Evolutionary conservation across 1,284 basidiomycete genomes (phyloP), one percentile per base, ranked within the genome.

Genomic region (Xerocomus amazonicus): DNA sequence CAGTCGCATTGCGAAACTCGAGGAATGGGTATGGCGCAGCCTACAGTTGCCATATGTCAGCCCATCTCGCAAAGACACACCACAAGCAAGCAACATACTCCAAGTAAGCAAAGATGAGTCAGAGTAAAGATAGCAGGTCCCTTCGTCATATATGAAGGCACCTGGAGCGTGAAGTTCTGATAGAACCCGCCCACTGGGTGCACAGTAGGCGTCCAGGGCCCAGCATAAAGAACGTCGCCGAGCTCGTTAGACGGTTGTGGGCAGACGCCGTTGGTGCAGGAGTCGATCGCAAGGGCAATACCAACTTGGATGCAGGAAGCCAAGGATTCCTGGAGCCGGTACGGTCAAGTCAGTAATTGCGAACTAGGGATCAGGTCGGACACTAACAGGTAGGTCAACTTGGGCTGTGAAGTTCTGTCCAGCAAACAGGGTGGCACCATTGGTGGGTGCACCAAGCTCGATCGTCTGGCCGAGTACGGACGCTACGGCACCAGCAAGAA

Each of bases 121-220:
- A 66, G 47, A 4, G 67, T 65, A 26, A 69, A 68, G 37, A 69
- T 52, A 12, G 56, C 65, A 29, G 51, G 56, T 35, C 65, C 65
- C 9, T 42, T 0, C 1, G 28, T 4, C 44, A 57, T 32, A 19
- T 45, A 55, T 2, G 9, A 0, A 0, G 55, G 10, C 12, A 68
- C 37, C 4, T 55, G 54, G 9, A 66, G 8, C 14, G 63, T 52
- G 16, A 68, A 68, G 46, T 69, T 62, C 52, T 66, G 67, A 47
- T 69, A 69, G 53, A n/a, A 57, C 9, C 65, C 67, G 9, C 51
- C 55, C 3, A 32, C 44, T 8, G 13, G 0, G 13, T 66, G 61
- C 32, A 0, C 13, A 0, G 64, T 59, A 2, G 67, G 67, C 0
- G 29, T 56, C 59, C 63, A 69, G 3, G 62, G 54, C 0, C 63